Evolutionary conservation across 1,284 basidiomycete genomes (phyloP).

Genomic region (Cerrena zonata): DNA sequence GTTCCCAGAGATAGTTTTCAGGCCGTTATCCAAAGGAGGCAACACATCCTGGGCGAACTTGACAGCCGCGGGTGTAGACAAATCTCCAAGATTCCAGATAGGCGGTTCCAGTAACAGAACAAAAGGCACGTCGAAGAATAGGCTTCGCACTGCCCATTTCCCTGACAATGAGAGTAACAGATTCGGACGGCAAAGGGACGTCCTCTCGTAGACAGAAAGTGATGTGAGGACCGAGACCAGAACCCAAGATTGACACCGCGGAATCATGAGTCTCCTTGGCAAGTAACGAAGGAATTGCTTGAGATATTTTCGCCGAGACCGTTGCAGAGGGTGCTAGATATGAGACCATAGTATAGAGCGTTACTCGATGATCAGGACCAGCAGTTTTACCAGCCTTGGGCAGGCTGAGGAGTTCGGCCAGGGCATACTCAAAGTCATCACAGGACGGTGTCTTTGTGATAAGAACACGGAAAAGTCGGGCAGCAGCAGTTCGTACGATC

Average conservation of each 20-base stretch:
- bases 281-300: constrained; percentile 54
- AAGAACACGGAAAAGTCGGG: constrained; percentile 58
- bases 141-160: constrained; percentile 56
- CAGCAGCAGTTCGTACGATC: constrained; percentile 53
- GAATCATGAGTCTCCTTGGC: constrained; percentile 76
- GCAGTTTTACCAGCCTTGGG: constrained; percentile 80
- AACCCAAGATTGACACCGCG: constrained; percentile 50
- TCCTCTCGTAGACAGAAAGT: constrained; percentile 43
- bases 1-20: constrained; percentile 62
- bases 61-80: constrained; percentile 34
- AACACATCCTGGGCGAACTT: constrained; percentile 50
- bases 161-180: constrained; percentile 49
- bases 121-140: constrained; percentile 32
- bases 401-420: constrained; percentile 63
- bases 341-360: constrained; percentile 74
- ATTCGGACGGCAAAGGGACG: constrained; percentile 38
- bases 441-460: constrained; percentile 31
- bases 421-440: constrained; percentile 39
- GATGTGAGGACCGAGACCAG: constrained; percentile 57
- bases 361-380: constrained; percentile 79
- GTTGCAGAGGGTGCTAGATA: constrained; percentile 45
- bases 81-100: constrained; percentile 30
- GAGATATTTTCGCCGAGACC: constrained; percentile 51
- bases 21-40: constrained; percentile 59
- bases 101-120: constrained; percentile 30